These are phyloP conservation scores for Inga leiocalycina DNA, from an alignment of 306 rosid genomes.

Conservation along the genomic window DNA sequence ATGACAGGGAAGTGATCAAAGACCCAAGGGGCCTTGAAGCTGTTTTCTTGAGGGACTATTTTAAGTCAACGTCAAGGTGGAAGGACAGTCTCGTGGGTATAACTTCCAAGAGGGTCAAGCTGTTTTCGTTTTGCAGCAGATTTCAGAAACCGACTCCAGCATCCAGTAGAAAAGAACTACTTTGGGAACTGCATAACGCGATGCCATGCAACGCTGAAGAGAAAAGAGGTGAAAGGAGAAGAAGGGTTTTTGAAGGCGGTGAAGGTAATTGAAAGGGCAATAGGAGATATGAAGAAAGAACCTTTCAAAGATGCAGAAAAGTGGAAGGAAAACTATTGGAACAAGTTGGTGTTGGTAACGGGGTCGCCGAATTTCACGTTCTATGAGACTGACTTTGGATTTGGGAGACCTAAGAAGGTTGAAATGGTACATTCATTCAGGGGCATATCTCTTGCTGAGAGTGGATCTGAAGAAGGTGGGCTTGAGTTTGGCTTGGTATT, in stretches of 20 bases:
- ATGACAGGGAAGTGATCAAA: conserved; percentile 36
- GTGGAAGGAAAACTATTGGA: background rate
- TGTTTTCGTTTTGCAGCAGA: conserved; percentile 31
- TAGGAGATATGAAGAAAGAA: background rate
- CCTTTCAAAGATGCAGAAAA: conserved; percentile 1
- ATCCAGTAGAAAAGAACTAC: conserved; percentile 30
- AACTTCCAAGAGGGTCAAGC: background rate
- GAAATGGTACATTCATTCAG: conserved; percentile 43
- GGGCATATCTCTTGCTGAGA: conserved; percentile 45
- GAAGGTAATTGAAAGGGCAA: conserved; percentile 26
- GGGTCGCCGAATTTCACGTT: conserved; percentile 43
- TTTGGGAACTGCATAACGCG: conserved; percentile 45
- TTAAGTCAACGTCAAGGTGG: conserved; percentile 34
- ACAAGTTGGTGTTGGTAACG: background rate
- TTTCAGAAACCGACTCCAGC: conserved; percentile 38
- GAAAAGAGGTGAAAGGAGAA: conserved; percentile 35
- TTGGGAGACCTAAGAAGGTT: conserved; percentile 45
- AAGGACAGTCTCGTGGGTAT: conserved; percentile 13
- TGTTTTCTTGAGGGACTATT: conserved; percentile 41
- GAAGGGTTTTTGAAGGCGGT: conserved; percentile 36
- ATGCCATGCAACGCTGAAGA: conserved; percentile 31
- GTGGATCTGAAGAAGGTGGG: conserved; percentile 37
- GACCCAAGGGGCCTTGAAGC: conserved; percentile 30
- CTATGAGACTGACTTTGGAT: conserved; percentile 51
- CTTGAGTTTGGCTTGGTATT: conserved; percentile 44